Evolutionary conservation across 1,139 yeast genomes (phyloP), one percentile per base, ranked within the genome.

Genomic region (Chernovozyma sophiae-reginae): DNA sequence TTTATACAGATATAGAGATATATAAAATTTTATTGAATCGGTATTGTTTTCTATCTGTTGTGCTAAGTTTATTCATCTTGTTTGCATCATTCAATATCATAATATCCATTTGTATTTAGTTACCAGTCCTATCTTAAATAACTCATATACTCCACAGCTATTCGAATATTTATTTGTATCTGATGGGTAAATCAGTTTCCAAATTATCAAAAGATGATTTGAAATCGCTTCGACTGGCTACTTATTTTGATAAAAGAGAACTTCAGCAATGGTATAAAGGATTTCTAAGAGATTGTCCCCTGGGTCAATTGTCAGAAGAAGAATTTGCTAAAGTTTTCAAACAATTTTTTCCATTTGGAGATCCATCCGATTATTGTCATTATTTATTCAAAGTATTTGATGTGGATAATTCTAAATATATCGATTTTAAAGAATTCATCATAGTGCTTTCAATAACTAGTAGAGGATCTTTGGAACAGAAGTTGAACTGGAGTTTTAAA

Each of bases 201-300:
- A 94, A 90, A 56, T 66, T 94, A 39, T 86, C 96, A 19, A 87
- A 83, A 52, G 98, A 94, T 51, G 97, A 94, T 53, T 74, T 94
- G 38, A 77, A 83, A 40, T 80, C 83, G 42, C 77, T 94, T 47
- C 85, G 85, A 58, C 82, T 79, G 54, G 84, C 89, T 24, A 94
- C 99, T 0, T 84, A 87, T 55, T 94, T 94, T 56, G 96, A 92
- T 56, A 79, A 92, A 41, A 73, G 96, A 47, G 98, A 94, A 56
- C 77, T 94, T 35, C 97, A 92, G 58, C 98, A 90, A 56, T 92
- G 98, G 98, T 92, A 90, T 59, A 90, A 89, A 58, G 97, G 97
- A 3, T 92, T 92, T 52, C 69, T 85, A 34, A 74, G 96, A 53
- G 98, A 94, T 55, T 90, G 97, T 58, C 97, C 97, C 1, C 73